A percentile compares a stretch with the other conserved stretches of the same genome.
These are phyloP conservation scores for Shiraia sp. DNA, from an alignment of 2,329 filamentous ascomycete genomes.

Conservation along the genomic window DNA sequence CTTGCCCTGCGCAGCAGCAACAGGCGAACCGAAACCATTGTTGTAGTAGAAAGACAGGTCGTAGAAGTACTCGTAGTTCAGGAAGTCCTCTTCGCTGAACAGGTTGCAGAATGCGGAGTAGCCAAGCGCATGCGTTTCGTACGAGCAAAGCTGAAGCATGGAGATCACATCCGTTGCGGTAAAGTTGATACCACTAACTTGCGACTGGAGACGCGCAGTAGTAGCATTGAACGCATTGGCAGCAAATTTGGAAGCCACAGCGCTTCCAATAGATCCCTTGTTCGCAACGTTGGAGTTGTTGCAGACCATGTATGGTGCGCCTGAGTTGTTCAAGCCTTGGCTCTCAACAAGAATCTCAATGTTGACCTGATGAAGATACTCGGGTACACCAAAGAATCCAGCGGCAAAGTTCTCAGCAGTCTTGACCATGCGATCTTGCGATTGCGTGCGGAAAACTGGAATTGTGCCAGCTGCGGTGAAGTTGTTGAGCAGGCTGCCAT, in stretches of 20 bases:
- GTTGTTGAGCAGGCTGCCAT: constrained; percentile 50
- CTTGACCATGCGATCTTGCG: constrained; percentile 39
- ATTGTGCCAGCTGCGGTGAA: constrained; percentile 44
- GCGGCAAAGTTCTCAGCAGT: constrained; percentile 39
- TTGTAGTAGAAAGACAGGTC: constrained; percentile 47
- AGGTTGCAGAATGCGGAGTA: constrained; percentile 50
- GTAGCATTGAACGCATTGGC: constrained; percentile 33
- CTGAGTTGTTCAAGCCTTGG: constrained; percentile 30
- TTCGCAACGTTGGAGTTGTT: constrained; percentile 33
- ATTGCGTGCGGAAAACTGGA: constrained; percentile 43
- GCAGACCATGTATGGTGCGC: constrained; percentile 35
- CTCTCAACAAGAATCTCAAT: constrained; percentile 37
- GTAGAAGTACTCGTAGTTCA: constrained; percentile 52
- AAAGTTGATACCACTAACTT: constrained; percentile 29
- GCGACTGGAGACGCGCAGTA: constrained; percentile 31
- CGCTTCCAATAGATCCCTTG: constrained; percentile 32
- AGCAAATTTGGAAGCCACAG: constrained; percentile 26
- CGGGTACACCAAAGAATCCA: constrained; percentile 38
- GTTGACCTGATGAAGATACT: constrained; percentile 32
- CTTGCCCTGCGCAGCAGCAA: constrained; percentile 39
- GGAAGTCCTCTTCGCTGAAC: constrained; percentile 49
- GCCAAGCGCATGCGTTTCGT: constrained; percentile 45
- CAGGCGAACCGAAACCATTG: constrained; percentile 36
- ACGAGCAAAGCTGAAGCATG: constrained; percentile 47
- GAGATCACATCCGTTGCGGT: constrained; percentile 43